phyloP scores from a whole-genome alignment of 495 filamentous ascomycete species.

The Aspergillus kassunensis region DNA sequence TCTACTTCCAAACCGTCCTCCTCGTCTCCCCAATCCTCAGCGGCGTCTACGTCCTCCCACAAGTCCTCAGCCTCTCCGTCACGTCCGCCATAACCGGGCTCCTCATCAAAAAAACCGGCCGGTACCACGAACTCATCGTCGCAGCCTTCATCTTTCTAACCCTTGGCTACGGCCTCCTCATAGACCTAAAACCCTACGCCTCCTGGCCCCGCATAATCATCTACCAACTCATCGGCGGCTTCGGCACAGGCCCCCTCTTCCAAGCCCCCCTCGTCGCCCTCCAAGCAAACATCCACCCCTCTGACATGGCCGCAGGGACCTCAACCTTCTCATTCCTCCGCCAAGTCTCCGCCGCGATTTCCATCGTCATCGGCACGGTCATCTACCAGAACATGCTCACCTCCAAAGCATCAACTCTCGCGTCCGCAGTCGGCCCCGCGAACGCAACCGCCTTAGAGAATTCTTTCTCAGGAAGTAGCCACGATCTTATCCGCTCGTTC shows the following conservation, averaged over 20 bases:
- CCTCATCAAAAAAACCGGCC: conserved; percentile 67
- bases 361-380: conserved; percentile 53
- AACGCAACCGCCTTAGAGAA: conserved; percentile 28
- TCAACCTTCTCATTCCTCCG: conserved; percentile 52
- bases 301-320: conserved; percentile 51
- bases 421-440: conserved; percentile 31
- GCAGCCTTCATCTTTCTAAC: conserved; percentile 47
- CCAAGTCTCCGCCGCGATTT: conserved; percentile 48
- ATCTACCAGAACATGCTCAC: conserved; percentile 54
- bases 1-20: conserved; percentile 76
- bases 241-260: conserved; percentile 55
- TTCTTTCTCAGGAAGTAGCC: conserved; percentile 56
- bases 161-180: conserved; percentile 52
- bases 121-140: conserved; percentile 46
- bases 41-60: conserved; percentile 76
- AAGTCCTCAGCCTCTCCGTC: conserved; percentile 65
- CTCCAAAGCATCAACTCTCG: conserved; percentile 36
- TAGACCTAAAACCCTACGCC: conserved; percentile 44
- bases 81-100: conserved; percentile 61
- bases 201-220: conserved; percentile 50
- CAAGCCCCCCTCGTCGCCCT: conserved; percentile 57
- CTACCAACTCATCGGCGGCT: conserved; percentile 50
- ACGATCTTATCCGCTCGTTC: conserved; percentile 50
- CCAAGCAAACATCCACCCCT: conserved; percentile 46
- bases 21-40: conserved; percentile 67